Conservation (phyloP, 164 flowering plant genomes). For the Liquidambar formosana region DNA sequence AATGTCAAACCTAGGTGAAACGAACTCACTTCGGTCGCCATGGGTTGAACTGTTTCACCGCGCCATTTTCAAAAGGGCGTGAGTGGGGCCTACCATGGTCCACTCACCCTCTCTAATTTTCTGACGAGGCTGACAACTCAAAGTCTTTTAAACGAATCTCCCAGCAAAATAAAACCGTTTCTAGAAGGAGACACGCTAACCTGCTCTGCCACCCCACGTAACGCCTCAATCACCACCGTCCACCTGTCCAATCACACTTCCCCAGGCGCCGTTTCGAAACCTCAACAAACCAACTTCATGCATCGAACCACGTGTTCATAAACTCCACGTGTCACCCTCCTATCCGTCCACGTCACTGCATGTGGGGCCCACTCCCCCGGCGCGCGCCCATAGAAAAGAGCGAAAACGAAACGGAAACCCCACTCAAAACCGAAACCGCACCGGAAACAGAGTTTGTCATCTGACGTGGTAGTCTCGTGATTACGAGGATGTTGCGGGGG, state of each 20-base stretch:
- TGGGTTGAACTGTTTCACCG: no score
- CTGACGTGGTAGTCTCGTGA: slow-evolving; percentile 26
- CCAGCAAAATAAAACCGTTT: no score
- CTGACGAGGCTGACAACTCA: no score
- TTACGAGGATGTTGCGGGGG: slow-evolving; percentile 12
- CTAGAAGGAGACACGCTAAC: not conserved
- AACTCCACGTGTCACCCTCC: not conserved
- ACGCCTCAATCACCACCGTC: not conserved
- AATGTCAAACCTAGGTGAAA: no score
- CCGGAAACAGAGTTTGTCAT: slow-evolving; percentile 8
- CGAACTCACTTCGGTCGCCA: no score
- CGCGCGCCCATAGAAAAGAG: not conserved
- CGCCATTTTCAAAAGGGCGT: no score
- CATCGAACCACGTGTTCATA: not conserved
- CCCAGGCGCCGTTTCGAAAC: no score
- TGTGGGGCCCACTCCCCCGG: not conserved
- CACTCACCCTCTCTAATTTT: no score
- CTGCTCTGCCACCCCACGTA: not conserved
- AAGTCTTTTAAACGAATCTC: no score
- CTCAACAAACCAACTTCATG: not conserved
- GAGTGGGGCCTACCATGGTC: no score
- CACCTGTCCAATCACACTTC: not conserved
- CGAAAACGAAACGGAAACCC: slow-evolving; percentile 3
- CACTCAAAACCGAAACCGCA: slow-evolving; percentile 7
- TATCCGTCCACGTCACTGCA: not conserved